These are phyloP conservation scores for Xylaria palmicola DNA, from an alignment of 495 filamentous ascomycete species.

Conservation along the genomic window DNA sequence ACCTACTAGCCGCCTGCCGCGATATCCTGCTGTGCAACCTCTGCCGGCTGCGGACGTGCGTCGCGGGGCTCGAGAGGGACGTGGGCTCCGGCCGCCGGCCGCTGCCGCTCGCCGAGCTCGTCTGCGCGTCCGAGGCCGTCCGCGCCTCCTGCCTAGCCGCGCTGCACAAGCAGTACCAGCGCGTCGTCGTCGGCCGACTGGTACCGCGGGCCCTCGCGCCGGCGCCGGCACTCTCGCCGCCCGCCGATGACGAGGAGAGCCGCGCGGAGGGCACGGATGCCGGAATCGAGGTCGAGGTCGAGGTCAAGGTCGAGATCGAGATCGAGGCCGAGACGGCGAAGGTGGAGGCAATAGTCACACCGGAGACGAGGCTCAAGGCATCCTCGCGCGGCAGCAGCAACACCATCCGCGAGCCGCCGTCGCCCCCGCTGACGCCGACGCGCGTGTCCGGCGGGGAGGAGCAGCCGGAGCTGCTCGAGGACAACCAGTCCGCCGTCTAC, in stretches of 20 bases:
- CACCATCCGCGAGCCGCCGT: conserved; percentile 30
- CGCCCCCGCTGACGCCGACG: conserved; percentile 36
- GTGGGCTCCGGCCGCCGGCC: conserved; percentile 14
- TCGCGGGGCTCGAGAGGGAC: conserved; percentile 24
- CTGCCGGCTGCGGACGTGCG: conserved; percentile 23
- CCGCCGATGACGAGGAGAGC: conserved; percentile 9
- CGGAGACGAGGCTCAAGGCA: conserved; percentile 17
- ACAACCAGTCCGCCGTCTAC: conserved; percentile 21
- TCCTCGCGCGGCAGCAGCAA: conserved; percentile 13
- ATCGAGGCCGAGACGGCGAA: not conserved
- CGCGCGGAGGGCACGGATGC: too few species aligned
- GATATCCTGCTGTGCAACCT: conserved; percentile 25
- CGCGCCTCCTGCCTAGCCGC: conserved; percentile 31
- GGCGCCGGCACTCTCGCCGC: conserved; percentile 14
- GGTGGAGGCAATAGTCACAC: conserved; percentile 13
- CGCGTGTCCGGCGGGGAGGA: conserved; percentile 17
- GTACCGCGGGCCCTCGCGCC: conserved; percentile 32
- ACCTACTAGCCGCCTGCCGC: conserved; percentile 28
- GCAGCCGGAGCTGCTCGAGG: conserved; percentile 19
- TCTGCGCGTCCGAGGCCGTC: conserved; percentile 33
- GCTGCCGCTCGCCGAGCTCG: conserved; percentile 32
- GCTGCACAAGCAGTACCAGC: conserved; percentile 37
- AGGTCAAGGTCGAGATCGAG: not conserved
- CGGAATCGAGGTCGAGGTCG: not conserved
- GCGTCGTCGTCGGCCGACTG: conserved; percentile 35